Base-by-base conservation (phyloP, 2,329 filamentous ascomycete genomes). In the Fusarium sp. region DNA sequence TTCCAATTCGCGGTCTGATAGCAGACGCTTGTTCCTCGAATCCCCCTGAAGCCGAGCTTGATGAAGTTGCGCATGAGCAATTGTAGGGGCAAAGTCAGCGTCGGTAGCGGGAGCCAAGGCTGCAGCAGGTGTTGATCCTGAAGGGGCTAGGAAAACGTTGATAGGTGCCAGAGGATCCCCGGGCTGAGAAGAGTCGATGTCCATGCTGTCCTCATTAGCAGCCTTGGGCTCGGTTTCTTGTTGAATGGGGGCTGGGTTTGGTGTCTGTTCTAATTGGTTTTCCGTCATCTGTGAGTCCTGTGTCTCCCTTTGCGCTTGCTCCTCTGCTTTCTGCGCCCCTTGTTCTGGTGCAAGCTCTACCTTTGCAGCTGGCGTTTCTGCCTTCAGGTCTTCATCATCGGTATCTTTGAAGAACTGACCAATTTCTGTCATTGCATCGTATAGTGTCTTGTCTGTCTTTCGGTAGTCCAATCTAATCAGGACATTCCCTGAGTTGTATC, bases 351-450 rank as follows among this genome's bases (percentile, higher is more conserved):
- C 39, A n/a, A 67, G n/a, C 7, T 65, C 63, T 25, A 61, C 33
- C 39, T 69, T 56, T 42, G 60, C 27, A 16, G 56, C 38, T 44
- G 63, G 12, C 10, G 59, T 52, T 11, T 70, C 55, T 18, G 70
- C 49, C 16, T 66, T 66, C 21, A 73, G 63, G 10, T 66, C 55
- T 25, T 76, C 72, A 27, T 78, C 77, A 42, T 83, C 80, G 56
- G 87, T 81, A 1, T 87, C 84, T 27, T 84, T 89, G 81, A 97
- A 97, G 78, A 93, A 94, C 72, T 90, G 85, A 27, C 88, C 88
- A 69, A 98, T 97, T 78, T 95, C 88, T 51, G 86, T 84, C 91
- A 97, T 94, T 15, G 95, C 95, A 71, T 95, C 93, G 74, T 94
- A 93, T 33, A 98, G 83, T 5, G 94, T 94, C 79, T 89, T 90